These are phyloP conservation scores for Magnaporthiopsis rhizophila DNA, from an alignment of 2,329 filamentous ascomycete species.

Conservation along the genomic window DNA sequence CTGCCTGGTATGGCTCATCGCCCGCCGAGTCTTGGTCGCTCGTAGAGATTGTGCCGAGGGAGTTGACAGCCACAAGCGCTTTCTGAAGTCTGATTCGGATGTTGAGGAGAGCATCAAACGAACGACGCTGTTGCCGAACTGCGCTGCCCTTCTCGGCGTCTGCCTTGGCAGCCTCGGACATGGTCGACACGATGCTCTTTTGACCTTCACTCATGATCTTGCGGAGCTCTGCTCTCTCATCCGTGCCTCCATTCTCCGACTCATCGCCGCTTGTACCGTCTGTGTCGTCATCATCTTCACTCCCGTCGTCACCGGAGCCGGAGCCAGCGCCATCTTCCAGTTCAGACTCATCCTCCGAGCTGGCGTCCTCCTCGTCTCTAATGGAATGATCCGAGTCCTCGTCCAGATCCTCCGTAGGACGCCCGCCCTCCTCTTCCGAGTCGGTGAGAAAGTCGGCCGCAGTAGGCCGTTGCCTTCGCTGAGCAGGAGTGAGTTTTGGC, in stretches of 20 bases:
- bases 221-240: constrained; percentile 45
- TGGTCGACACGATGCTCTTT: constrained; percentile 54
- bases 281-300: constrained; percentile 26
- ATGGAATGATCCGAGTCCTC: constrained; percentile 22
- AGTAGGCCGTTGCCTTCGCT: constrained; percentile 33
- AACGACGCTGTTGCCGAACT: constrained; percentile 75
- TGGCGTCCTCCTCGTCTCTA: constrained; percentile 20
- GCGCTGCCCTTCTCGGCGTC: constrained; percentile 81
- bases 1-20: constrained; percentile 57
- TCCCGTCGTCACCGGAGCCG: constrained; percentile 21
- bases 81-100: constrained; percentile 90
- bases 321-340: constrained; percentile 26
- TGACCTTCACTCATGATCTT: constrained; percentile 62
- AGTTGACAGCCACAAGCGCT: constrained; percentile 74
- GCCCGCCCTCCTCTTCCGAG: constrained; percentile 24
- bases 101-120: constrained; percentile 84
- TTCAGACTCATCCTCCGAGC: constrained; percentile 18
- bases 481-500: constrained; percentile 28
- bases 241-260: constrained; percentile 22
- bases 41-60: constrained; percentile 45
- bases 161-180: constrained; percentile 57
- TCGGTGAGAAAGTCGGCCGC: constrained; percentile 52
- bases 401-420: constrained; percentile 16
- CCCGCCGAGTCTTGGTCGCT: constrained; percentile 26
- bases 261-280: constrained; percentile 23